Evolutionary conservation across 306 rosid genomes (phyloP).

Genomic region (Coriaria nepalensis): DNA sequence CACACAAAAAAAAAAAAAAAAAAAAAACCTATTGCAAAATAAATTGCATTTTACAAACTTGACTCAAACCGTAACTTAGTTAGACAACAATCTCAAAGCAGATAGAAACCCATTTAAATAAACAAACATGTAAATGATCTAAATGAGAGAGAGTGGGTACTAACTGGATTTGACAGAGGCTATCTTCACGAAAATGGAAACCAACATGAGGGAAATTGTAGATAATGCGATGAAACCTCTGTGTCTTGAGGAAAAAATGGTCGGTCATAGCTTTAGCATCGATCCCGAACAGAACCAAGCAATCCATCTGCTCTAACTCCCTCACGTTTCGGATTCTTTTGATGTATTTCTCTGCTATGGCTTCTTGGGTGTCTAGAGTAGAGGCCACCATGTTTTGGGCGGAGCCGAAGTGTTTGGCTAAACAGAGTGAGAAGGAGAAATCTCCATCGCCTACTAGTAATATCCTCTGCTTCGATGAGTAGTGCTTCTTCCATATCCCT

Average conservation of each 20-base stretch:
- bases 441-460: constrained; percentile 34
- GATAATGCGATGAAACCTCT: constrained; percentile 10
- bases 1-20: too few relatives aligned
- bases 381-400: constrained; percentile 30
- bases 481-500: constrained; percentile 51
- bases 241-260: neutral
- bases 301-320: constrained; percentile 16
- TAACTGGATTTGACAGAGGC: neutral
- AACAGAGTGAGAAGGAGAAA: constrained; percentile 29
- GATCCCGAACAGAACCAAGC: constrained; percentile 21
- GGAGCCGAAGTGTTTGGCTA: constrained; percentile 25
- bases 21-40: too few relatives aligned
- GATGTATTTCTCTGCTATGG: neutral
- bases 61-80: too few relatives aligned
- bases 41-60: too few relatives aligned
- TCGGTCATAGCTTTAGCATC: constrained; percentile 16
- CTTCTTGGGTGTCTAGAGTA: constrained; percentile 19
- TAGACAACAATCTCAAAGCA: too few relatives aligned
- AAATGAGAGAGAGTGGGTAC: neutral
- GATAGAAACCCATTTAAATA: neutral
- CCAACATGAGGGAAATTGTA: constrained; percentile 22
- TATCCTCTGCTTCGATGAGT: constrained; percentile 15
- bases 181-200: neutral
- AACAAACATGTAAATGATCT: neutral
- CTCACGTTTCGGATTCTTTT: neutral